Evolutionary conservation across 768 basidiomycete species (phyloP), one percentile per base, ranked within the genome.

Genomic region (Kwoniella bestiolae): DNA sequence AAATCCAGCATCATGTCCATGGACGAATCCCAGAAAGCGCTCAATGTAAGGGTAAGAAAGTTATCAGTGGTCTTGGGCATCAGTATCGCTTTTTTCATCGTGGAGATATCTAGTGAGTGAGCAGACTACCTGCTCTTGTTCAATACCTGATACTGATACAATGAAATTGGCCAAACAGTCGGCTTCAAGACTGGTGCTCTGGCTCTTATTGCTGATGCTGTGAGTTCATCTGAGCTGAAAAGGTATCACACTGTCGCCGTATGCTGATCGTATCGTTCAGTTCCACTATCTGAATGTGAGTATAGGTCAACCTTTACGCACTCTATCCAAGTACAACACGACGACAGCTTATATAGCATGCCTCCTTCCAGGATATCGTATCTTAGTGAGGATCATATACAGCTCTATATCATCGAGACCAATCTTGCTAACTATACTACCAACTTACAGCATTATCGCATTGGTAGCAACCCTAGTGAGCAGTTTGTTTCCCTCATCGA

Each of bases 201-300:
- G 16, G 86, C 86, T 34, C 79, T 87, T 56, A 85, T 86, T 75
- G 86, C 85, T 64, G 86, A 87, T 77, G 86, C 86, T 38, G 85
- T 86, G 49, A 67, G 85, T 83, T 23, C 16, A 50, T 59, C 45
- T n/a, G n/a, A n/a, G n/a, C n/a, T n/a, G n/a, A n/a, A n/a, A n/a
- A n/a, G n/a, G n/a, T n/a, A 18, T 46, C 35, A 34, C 9, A 8
- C 26, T 29, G 52, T 35, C 60, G 60, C 58, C 55, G 31, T 44
- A 57, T 56, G 58, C 25, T 32, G 56, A 58, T 64, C 45, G 23
- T 16, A 5, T 23, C 11, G n/a, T 25, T n/a, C 57, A 86, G 85
- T 86, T 86, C 70, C 86, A 86, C 79, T 86, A 86, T 73, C 70
- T 86, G 8, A 86, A 85, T 78, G 85, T 85, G 73, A 67, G 83